Evolutionary conservation across 768 basidiomycete species (phyloP).

Genomic region (Stropharia rugosoannulata): DNA sequence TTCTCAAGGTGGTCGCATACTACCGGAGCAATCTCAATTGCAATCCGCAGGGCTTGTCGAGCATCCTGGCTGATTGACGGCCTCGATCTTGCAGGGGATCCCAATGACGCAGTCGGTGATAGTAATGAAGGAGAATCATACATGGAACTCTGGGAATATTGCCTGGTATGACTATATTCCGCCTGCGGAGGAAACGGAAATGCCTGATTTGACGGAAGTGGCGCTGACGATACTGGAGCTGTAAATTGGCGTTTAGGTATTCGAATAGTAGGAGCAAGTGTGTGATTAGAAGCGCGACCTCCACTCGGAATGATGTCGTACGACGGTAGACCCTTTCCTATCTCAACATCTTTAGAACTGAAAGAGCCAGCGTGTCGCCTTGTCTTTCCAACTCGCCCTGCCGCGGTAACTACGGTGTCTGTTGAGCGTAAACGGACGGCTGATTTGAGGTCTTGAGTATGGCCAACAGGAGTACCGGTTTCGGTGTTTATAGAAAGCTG

Average conservation of each 20-base stretch:
- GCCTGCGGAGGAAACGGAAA: constrained; percentile 11
- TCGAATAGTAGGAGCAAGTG: constrained; percentile 38
- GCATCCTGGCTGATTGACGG: constrained; percentile 77
- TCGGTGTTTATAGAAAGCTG: constrained; percentile 17
- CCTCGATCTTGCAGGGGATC: constrained; percentile 53
- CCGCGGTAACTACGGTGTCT: constrained; percentile 17
- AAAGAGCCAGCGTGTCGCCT: constrained; percentile 94
- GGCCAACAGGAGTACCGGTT: neutral
- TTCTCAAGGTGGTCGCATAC: constrained; percentile 85
- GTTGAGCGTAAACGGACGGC: constrained; percentile 29
- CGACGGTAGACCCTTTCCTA: constrained; percentile 79
- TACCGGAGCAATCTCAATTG: constrained; percentile 75
- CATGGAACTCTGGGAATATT: constrained; percentile 40
- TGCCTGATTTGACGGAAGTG: constrained; percentile 29
- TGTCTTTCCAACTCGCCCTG: constrained; percentile 49
- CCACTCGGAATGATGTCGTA: constrained; percentile 44
- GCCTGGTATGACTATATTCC: constrained; percentile 30
- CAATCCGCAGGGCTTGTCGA: constrained; percentile 72
- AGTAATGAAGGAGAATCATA: constrained; percentile 31
- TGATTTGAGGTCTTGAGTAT: constrained; percentile 14
- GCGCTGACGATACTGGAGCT: constrained; percentile 29
- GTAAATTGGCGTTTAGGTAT: constrained; percentile 50
- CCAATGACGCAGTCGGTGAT: constrained; percentile 37
- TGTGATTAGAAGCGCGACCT: constrained; percentile 35
- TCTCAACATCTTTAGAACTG: constrained; percentile 88